Evolutionary conservation across 768 basidiomycete species (phyloP).

Genomic region (Leccinum disarticulatum): DNA sequence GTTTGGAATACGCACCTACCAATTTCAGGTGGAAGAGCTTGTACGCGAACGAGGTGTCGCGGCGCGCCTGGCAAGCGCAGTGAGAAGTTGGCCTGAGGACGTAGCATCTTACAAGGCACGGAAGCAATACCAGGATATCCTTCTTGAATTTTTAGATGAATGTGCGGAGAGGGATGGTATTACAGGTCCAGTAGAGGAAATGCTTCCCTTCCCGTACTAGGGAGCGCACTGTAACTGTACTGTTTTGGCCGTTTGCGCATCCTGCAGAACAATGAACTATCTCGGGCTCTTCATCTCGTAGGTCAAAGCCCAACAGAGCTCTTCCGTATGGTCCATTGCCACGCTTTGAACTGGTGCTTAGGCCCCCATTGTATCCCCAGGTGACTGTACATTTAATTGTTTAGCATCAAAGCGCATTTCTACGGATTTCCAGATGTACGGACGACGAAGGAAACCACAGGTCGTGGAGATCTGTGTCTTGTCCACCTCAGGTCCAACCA

Average conservation of each 20-base stretch:
- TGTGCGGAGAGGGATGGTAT: slow-evolving; percentile 22
- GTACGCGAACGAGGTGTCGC: slow-evolving; percentile 58
- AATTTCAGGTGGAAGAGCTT: slow-evolving; percentile 54
- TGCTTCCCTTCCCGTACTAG: slow-evolving; percentile 23
- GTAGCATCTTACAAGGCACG: slow-evolving; percentile 40
- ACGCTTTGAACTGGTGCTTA: neutral
- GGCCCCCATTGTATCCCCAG: slow-evolving; percentile 7
- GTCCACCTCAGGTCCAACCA: slow-evolving; percentile 7
- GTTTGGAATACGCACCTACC: slow-evolving; percentile 72
- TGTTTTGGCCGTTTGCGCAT: neutral
- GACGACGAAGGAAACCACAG: slow-evolving; percentile 16
- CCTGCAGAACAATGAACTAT: too few relatives aligned
- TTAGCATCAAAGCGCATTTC: slow-evolving; percentile 7
- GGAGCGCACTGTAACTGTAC: neutral
- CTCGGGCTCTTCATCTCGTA: neutral
- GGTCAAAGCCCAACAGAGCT: slow-evolving; percentile 1
- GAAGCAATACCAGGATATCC: slow-evolving; percentile 21
- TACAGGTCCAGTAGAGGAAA: slow-evolving; percentile 13
- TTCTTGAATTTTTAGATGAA: slow-evolving; percentile 27
- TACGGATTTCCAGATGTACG: slow-evolving; percentile 5
- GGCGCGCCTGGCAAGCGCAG: slow-evolving; percentile 61
- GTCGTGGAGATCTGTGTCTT: slow-evolving; percentile 15
- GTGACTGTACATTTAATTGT: slow-evolving; percentile 7
- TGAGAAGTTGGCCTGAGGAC: slow-evolving; percentile 69
- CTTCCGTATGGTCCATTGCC: neutral